Conservation (phyloP, 2,329 filamentous ascomycete genomes). For the Nigrospora oryzae region DNA sequence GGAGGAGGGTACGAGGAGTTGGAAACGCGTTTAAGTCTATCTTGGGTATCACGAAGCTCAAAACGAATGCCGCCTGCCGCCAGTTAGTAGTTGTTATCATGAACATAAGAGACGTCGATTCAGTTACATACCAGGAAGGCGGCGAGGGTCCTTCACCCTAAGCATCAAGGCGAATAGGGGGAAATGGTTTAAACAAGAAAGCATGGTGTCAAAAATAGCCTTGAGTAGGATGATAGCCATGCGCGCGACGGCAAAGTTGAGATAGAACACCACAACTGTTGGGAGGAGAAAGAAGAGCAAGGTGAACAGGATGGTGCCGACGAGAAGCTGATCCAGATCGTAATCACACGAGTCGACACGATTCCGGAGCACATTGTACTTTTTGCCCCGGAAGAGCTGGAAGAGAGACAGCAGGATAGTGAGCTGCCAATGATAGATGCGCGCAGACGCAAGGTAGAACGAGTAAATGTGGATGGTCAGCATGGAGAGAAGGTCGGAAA, state of each 20-base stretch:
- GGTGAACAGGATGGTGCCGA: conserved; percentile 95
- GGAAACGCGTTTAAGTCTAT: conserved; percentile 33
- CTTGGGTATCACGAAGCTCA: conserved; percentile 70
- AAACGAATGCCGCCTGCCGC: conserved; percentile 71
- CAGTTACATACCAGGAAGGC: conserved; percentile 62
- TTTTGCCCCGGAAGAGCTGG: conserved; percentile 95
- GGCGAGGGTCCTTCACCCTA: conserved; percentile 81
- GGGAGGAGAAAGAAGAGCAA: conserved; percentile 90
- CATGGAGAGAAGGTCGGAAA: conserved; percentile 86
- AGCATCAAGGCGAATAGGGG: conserved; percentile 96
- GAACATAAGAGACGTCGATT: neutral
- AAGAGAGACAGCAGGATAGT: conserved; percentile 97
- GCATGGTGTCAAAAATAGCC: conserved; percentile 78
- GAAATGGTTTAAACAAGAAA: conserved; percentile 95
- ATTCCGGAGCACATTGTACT: conserved; percentile 92
- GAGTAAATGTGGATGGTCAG: conserved; percentile 95
- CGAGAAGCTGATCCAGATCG: conserved; percentile 89
- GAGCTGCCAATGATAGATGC: conserved; percentile 98
- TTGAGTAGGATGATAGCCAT: conserved; percentile 95
- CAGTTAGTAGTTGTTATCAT: too few species aligned
- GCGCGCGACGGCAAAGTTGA: conserved; percentile 88
- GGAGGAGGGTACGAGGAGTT: conserved; percentile 5
- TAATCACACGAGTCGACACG: conserved; percentile 99
- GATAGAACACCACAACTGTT: conserved; percentile 92
- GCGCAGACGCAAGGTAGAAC: conserved; percentile 92